Conservation (phyloP, 352 stramenopile species). For the Pilasporangium apinafurcum region DNA sequence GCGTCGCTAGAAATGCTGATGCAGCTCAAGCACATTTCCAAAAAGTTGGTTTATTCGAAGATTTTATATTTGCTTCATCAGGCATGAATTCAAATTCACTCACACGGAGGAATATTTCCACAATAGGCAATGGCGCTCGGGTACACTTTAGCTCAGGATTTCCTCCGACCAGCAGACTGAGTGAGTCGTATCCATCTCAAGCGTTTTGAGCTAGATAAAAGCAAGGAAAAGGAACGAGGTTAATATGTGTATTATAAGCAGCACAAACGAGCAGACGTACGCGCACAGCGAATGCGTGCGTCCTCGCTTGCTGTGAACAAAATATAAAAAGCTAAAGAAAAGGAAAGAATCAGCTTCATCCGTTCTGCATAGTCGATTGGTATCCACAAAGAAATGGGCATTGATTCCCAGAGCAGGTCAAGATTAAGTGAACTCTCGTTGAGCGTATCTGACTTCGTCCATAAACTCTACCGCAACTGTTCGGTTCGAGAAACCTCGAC, state of each 20-base stretch:
- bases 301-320: not conserved
- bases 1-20: constrained; percentile 43
- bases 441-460: constrained; percentile 83
- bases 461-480: constrained; percentile 89
- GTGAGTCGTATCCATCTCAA: not conserved
- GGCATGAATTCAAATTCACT: too few relatives aligned
- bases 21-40: constrained; percentile 59
- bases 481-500: constrained; percentile 90
- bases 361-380: too few relatives aligned
- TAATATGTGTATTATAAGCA: constrained; percentile 10
- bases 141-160: constrained; percentile 50
- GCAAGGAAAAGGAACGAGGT: too few relatives aligned
- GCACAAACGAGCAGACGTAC: not conserved
- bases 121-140: constrained; percentile 50
- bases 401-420: not conserved
- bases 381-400: too few relatives aligned
- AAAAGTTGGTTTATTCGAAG: too few relatives aligned
- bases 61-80: too few relatives aligned
- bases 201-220: not conserved
- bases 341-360: not conserved
- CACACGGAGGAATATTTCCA: not conserved
- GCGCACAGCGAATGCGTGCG: not conserved
- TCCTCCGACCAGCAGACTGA: constrained; percentile 17
- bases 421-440: constrained; percentile 54
- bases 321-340: constrained; percentile 1